Conservation (phyloP, 2,329 filamentous ascomycete genomes). For the Penicillium palitans region DNA sequence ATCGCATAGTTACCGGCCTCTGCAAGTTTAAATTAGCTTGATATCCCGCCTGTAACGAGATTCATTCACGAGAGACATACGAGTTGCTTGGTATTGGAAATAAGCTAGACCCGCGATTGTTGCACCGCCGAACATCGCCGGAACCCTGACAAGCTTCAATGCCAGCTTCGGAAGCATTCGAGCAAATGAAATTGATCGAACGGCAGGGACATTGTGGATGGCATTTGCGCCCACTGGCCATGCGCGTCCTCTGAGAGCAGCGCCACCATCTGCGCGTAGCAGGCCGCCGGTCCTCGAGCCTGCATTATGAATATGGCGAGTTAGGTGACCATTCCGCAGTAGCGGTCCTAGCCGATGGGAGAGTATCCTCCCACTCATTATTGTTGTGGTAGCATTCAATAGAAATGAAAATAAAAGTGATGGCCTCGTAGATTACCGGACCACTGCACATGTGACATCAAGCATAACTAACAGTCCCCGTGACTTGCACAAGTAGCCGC, state of each 20-base stretch:
- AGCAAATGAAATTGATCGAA: slow-evolving; percentile 66
- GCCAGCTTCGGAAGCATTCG: slow-evolving; percentile 77
- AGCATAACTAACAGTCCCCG: slow-evolving; percentile 21
- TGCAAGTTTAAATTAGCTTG: slow-evolving; percentile 28
- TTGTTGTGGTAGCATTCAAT: slow-evolving; percentile 43
- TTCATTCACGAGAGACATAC: slow-evolving; percentile 54
- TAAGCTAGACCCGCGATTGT: slow-evolving; percentile 86
- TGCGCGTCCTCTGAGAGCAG: slow-evolving; percentile 63
- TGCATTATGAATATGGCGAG: slow-evolving; percentile 64
- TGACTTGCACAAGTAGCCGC: slow-evolving; percentile 39
- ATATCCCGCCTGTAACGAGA: background rate
- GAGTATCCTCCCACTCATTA: slow-evolving; percentile 73
- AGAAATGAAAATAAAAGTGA: slow-evolving; percentile 17
- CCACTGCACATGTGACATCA: slow-evolving; percentile 25
- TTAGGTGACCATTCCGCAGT: slow-evolving; percentile 60
- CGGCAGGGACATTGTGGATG: slow-evolving; percentile 75
- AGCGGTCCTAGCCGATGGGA: slow-evolving; percentile 70
- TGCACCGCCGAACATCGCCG: slow-evolving; percentile 86
- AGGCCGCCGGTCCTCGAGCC: slow-evolving; percentile 67
- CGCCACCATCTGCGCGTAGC: slow-evolving; percentile 63
- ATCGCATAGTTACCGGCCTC: slow-evolving; percentile 75
- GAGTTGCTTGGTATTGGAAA: slow-evolving; percentile 91
- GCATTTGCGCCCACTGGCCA: slow-evolving; percentile 77
- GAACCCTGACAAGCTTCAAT: slow-evolving; percentile 83
- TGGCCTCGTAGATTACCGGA: slow-evolving; percentile 10